phyloP scores from a whole-genome alignment of 768 basidiomycete genomes.

The Collybia sordida region DNA sequence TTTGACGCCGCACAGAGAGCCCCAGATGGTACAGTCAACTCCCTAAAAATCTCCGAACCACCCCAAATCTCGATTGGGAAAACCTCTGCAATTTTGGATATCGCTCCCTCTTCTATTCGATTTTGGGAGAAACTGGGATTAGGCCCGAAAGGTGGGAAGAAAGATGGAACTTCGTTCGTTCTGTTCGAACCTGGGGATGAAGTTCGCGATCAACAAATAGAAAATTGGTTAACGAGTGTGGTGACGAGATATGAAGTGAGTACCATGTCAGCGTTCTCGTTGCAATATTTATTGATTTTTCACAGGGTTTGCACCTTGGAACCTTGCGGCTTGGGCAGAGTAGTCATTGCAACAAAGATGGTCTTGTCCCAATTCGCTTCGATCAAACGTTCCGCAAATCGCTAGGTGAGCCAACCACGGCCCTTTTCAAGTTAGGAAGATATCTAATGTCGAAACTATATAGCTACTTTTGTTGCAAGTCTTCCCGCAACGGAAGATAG shows the following conservation, averaged over 20 bases:
- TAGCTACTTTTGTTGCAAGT: constrained; percentile 51
- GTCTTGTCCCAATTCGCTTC: constrained; percentile 62
- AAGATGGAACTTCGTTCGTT: constrained; percentile 68
- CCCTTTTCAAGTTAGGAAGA: background rate
- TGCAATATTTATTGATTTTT: constrained; percentile 6
- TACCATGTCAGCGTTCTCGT: constrained; percentile 7
- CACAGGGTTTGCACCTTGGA: constrained; percentile 44
- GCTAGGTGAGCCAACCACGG: constrained; percentile 40
- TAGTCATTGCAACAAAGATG: constrained; percentile 44
- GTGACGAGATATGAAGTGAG: constrained; percentile 59
- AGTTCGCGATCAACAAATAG: constrained; percentile 46
- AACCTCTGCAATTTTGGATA: constrained; percentile 65
- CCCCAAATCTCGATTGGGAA: constrained; percentile 70
- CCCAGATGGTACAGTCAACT: background rate
- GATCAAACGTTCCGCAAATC: constrained; percentile 69
- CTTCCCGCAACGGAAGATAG: constrained; percentile 37
- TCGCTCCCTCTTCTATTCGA: constrained; percentile 66
- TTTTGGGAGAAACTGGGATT: constrained; percentile 89
- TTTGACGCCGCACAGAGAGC: constrained; percentile 34
- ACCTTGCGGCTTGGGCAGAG: constrained; percentile 52
- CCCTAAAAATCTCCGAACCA: constrained; percentile 19
- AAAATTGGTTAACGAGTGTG: constrained; percentile 58
- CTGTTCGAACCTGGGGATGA: constrained; percentile 64
- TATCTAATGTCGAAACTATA: constrained; percentile 2
- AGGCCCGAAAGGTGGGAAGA: constrained; percentile 65